Evolutionary conservation across 306 rosid genomes (phyloP).

Genomic region (Casuarina glauca): DNA sequence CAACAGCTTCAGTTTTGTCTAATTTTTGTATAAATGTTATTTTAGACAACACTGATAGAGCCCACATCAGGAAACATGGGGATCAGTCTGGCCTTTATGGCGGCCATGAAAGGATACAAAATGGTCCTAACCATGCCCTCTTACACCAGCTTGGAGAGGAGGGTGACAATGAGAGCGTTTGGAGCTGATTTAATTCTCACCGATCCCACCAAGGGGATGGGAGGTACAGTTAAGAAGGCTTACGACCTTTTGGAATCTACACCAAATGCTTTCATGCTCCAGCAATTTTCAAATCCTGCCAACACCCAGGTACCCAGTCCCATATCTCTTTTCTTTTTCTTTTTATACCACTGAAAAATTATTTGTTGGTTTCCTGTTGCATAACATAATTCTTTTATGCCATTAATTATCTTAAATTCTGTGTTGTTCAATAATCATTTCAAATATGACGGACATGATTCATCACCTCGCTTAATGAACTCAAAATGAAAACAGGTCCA

Average conservation of each 20-base stretch:
- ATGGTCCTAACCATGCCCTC: conserved; percentile 85
- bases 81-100: conserved; percentile 81
- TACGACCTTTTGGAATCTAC: conserved; percentile 74
- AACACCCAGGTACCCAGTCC: conserved; percentile 53
- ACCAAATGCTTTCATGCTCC: conserved; percentile 80
- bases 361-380: neutral
- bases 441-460: neutral
- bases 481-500: conserved; percentile 58
- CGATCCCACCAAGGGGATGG: conserved; percentile 81
- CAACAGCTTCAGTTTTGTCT: neutral
- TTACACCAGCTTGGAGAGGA: conserved; percentile 74
- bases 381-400: neutral
- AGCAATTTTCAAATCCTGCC: conserved; percentile 89
- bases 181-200: conserved; percentile 88
- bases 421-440: neutral
- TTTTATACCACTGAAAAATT: neutral
- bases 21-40: conserved; percentile 11
- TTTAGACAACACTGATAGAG: conserved; percentile 72
- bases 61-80: conserved; percentile 98
- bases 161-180: conserved; percentile 83
- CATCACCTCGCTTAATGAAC: conserved; percentile 12
- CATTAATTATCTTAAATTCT: neutral
- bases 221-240: conserved; percentile 85
- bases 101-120: conserved; percentile 80
- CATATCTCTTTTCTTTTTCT: too few species aligned